Evolutionary conservation across 352 stramenopile genomes (phyloP), one percentile per base, ranked within the genome.

Genomic region (Phytophthora colocasiae): DNA sequence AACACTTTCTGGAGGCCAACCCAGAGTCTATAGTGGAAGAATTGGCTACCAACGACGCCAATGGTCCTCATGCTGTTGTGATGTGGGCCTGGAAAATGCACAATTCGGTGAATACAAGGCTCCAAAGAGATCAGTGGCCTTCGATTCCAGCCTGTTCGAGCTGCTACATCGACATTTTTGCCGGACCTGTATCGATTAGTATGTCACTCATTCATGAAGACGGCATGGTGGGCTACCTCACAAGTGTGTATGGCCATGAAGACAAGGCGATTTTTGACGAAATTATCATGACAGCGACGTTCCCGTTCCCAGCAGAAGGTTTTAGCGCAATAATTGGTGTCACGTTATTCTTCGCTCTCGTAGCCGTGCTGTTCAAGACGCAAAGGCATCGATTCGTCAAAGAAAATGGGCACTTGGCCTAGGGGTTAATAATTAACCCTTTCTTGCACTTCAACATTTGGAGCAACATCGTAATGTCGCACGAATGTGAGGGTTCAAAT

Each of bases 61-160:
- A 78, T n/a, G 78, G 76, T 2, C 64, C 78, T 9, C 54, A 75
- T 9, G 71, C 75, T 15, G 58, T 90, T 6, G 62, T 86, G 11
- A 53, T 91, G 49, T 93, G 83, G 85, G 70, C 91, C 49, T 92
- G 81, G 78, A 69, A 72, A 15, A 91, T 92, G 83, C 85, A 93
- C 69, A 91, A 90, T 62, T 75, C 72, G 27, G 85, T 93, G 15
- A 93, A 93, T 71, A 80, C 79, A 41, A 68, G 85, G 27, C 81
- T 80, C 1, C 77, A 89, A 27, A 81, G 86, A 39, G 59, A 54
- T 2, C 77, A 89, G 29, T 93, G 81, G 77, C 84, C 80, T 15
- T 70, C 65, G 0, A 59, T 75, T 27, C 58, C 58, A 22, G 52
- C 61, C 19, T 90, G 81, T 59, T 51, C 68, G 3, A 47, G 74